Evolutionary conservation across 2,329 filamentous ascomycete species (phyloP).

Genomic region (Ophiostoma angusticollis): DNA sequence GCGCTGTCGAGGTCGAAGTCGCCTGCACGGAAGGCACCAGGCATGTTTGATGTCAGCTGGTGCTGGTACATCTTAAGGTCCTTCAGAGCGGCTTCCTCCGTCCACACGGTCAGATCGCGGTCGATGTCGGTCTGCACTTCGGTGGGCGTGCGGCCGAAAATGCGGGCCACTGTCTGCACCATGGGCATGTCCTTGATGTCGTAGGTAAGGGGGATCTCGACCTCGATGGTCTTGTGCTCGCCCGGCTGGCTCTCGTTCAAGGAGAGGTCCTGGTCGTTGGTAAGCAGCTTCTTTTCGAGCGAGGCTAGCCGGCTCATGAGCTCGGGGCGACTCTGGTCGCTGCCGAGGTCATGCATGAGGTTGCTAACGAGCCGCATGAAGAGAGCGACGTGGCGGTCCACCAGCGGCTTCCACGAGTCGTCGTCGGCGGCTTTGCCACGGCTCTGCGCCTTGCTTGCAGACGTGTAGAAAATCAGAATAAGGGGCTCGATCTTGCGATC

Average conservation of each 20-base stretch:
- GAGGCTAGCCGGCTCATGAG: constrained; percentile 65
- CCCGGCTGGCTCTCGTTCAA: constrained; percentile 46
- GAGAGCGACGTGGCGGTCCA: constrained; percentile 86
- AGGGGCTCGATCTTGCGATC: constrained; percentile 86
- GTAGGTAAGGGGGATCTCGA: constrained; percentile 70
- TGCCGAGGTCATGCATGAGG: constrained; percentile 71
- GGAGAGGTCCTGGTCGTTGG: constrained; percentile 82
- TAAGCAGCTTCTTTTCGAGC: constrained; percentile 84
- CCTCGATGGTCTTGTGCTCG: constrained; percentile 60
- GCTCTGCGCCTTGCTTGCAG: constrained; percentile 77
- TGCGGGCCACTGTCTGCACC: constrained; percentile 72
- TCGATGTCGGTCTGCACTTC: constrained; percentile 83
- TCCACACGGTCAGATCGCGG: constrained; percentile 69
- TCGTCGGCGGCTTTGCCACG: constrained; percentile 62
- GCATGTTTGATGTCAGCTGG: constrained; percentile 67
- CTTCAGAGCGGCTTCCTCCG: constrained; percentile 75
- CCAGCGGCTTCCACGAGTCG: constrained; percentile 80
- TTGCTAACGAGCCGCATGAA: constrained; percentile 79
- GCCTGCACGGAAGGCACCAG: constrained; percentile 62
- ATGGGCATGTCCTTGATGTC: constrained; percentile 96
- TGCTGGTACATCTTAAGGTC: constrained; percentile 92
- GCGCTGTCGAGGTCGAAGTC: constrained; percentile 87
- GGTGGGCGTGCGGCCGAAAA: constrained; percentile 69
- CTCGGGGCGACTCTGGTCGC: constrained; percentile 74
- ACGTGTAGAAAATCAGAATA: constrained; percentile 91